Evolutionary conservation across 2,329 filamentous ascomycete species (phyloP).

Genomic region (Alternaria rosae): DNA sequence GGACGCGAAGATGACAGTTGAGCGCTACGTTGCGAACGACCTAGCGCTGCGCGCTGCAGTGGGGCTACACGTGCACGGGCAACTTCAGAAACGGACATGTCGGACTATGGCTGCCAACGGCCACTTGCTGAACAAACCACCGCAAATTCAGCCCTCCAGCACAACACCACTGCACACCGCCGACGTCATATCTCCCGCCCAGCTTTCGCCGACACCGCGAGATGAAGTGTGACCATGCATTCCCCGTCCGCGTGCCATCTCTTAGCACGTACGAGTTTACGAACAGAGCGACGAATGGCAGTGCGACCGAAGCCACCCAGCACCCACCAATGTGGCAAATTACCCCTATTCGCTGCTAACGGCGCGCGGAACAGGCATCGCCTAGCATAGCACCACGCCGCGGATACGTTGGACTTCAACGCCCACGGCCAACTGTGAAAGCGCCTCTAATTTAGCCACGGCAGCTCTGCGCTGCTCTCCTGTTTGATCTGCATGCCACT

Average conservation of each 20-base stretch:
- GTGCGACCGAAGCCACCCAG: constrained; percentile 6
- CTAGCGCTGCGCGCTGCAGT: background rate
- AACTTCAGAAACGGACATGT: background rate
- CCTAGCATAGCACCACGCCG: background rate
- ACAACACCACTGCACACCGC: background rate
- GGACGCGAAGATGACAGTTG: background rate
- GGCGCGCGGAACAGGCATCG: constrained; percentile 6
- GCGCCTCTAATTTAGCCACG: constrained; percentile 6
- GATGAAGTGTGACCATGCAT: constrained; percentile 3
- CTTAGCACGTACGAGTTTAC: constrained; percentile 10
- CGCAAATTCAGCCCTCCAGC: background rate
- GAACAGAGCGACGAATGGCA: constrained; percentile 7
- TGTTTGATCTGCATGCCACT: constrained; percentile 25
- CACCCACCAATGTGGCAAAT: constrained; percentile 15
- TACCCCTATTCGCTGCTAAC: constrained; percentile 16
- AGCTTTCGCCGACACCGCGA: background rate
- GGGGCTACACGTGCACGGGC: background rate
- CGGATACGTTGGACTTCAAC: constrained; percentile 9
- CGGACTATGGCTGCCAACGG: background rate
- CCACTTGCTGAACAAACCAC: background rate
- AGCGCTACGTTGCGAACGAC: background rate
- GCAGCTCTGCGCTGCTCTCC: constrained; percentile 9
- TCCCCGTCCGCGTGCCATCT: background rate
- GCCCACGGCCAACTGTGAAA: constrained; percentile 10
- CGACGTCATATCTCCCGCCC: background rate